Evolutionary conservation across 768 basidiomycete genomes (phyloP).

Genomic region (Leucocoprinus sp.): DNA sequence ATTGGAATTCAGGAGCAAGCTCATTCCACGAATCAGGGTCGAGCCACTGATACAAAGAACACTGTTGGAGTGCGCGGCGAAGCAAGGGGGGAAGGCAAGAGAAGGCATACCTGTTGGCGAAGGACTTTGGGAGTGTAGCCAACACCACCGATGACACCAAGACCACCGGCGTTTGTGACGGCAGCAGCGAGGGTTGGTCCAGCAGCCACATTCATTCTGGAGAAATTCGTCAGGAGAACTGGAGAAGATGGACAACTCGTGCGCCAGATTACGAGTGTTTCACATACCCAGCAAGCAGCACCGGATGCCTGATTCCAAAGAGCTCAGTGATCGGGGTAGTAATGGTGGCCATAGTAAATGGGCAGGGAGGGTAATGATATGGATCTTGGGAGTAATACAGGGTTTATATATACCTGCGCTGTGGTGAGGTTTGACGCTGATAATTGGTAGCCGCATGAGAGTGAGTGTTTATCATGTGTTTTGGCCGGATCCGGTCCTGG

Average conservation of each 20-base stretch:
- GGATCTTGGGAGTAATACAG: slow-evolving; percentile 7
- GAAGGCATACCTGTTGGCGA: slow-evolving; percentile 54
- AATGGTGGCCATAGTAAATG: slow-evolving; percentile 48
- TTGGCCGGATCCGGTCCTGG: no score
- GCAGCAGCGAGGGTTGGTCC: slow-evolving; percentile 84
- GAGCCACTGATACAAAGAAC: not conserved
- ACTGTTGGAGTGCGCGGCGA: no score
- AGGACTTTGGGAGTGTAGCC: slow-evolving; percentile 81
- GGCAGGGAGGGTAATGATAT: slow-evolving; percentile 2
- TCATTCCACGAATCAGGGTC: not conserved
- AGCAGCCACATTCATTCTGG: slow-evolving; percentile 41
- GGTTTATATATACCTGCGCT: not conserved
- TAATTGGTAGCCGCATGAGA: no score
- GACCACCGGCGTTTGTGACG: slow-evolving; percentile 87
- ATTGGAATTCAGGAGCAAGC: not conserved
- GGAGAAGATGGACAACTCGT: not conserved
- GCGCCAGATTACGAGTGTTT: not conserved
- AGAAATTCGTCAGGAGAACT: not conserved
- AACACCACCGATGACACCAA: slow-evolving; percentile 88
- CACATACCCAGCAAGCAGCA: slow-evolving; percentile 68
- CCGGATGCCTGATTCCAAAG: slow-evolving; percentile 83
- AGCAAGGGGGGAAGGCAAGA: not conserved
- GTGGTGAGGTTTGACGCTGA: no score
- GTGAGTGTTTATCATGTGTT: no score
- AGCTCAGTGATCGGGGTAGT: slow-evolving; percentile 82